Base-by-base conservation (phyloP, 306 rosid species). In the Cicer yamashitae region DNA sequence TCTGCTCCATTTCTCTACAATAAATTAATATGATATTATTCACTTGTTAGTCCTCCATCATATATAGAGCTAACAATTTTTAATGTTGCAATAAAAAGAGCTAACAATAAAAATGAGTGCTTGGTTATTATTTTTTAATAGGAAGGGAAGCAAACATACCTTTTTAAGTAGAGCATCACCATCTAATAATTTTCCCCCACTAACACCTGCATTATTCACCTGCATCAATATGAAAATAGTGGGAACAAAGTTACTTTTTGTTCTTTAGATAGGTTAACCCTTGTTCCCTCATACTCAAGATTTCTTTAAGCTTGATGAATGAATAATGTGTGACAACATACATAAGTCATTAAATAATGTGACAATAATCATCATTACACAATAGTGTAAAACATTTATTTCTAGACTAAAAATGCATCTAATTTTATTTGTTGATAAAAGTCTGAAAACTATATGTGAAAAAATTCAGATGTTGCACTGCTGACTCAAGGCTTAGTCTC, bases 1-100 rank as follows among this genome's bases (percentile, higher is more conserved):
- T 78, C 1, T 60, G 8, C 82, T 59, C 82, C 82, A 5, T 78
- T 78, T 78, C 77, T 78, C 82, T 78, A 10, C 77, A 70, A 70
- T 6, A 77, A 58, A 48, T 67, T 41, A 10, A 68, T 58, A 38
- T 20, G 13, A 6, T 9, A 13, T 38, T 38, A 13, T 38, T 69
- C 46, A 47, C 63, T 30, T 15, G 37, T 66, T 65, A 40, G 58
- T 22, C 40, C 53, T 75, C n/a, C 41, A 75, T 61, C 18, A 57
- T 14, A 73, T 14, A 45, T 11, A 59, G 18, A 25, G 18, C 48
- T 58, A 37, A 34, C 2, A 10, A 38, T 30, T 30, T 30, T 30
- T 30, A 30, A 30, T 30, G 37, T 30, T 30, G 4, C 3, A 30
- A 30, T 30, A 30, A 30, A 30, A 30, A 30, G 34, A 30, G 37